These are phyloP conservation scores for Paecilomyces formosus DNA, from an alignment of 2,329 filamentous ascomycete genomes.

Conservation along the genomic window DNA sequence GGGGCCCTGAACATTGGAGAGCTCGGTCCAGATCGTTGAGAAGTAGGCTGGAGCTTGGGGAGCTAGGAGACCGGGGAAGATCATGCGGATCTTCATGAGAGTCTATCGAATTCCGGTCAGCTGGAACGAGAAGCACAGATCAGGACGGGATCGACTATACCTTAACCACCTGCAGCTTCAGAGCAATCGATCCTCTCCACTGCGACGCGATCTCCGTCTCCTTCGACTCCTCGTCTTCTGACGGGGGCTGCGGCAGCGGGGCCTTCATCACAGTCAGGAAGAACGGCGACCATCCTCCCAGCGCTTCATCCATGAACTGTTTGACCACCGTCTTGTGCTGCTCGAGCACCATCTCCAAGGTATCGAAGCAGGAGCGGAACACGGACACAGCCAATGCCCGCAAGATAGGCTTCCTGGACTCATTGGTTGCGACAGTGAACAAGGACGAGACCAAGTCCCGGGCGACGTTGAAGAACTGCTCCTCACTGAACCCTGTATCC, in stretches of 20 bases:
- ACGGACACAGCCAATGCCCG: conserved; percentile 82
- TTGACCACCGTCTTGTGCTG: conserved; percentile 82
- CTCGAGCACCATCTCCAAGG: conserved; percentile 93
- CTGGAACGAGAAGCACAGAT: background rate
- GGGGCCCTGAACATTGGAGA: conserved; percentile 61
- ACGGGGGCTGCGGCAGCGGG: conserved; percentile 56
- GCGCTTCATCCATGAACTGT: conserved; percentile 77
- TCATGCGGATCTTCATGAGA: conserved; percentile 75
- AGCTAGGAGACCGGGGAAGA: conserved; percentile 75
- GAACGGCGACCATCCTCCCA: conserved; percentile 82
- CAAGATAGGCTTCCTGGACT: conserved; percentile 64
- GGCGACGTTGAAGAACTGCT: conserved; percentile 89
- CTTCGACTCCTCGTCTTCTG: conserved; percentile 51
- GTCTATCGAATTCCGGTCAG: conserved; percentile 46
- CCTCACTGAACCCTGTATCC: conserved; percentile 86
- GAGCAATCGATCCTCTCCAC: conserved; percentile 74
- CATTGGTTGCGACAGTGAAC: conserved; percentile 72
- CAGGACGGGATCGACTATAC: conserved; percentile 26
- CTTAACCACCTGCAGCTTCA: conserved; percentile 91
- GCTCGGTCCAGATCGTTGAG: conserved; percentile 80
- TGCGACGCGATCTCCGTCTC: conserved; percentile 50
- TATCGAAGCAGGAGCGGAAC: conserved; percentile 86
- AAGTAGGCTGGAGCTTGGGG: conserved; percentile 79
- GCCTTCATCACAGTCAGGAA: conserved; percentile 73
- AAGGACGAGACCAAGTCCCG: conserved; percentile 76